Conservation (phyloP, 2,329 filamentous ascomycete genomes). For the Fusarium sp. region DNA sequence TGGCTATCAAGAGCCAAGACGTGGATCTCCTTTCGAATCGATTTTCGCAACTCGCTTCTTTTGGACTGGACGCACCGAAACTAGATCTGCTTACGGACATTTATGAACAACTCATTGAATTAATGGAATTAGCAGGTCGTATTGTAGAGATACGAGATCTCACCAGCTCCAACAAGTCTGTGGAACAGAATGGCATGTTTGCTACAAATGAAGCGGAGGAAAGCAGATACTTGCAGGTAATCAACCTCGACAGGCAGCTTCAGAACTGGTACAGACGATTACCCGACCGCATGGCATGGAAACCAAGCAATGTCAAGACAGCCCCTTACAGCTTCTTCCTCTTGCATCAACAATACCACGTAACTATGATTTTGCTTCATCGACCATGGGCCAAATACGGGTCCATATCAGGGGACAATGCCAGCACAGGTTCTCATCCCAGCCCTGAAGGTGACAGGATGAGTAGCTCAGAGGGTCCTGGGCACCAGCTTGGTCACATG, state of each 20-base stretch:
- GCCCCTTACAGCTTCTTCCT: constrained; percentile 68
- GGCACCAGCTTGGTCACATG: constrained; percentile 39
- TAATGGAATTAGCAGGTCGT: constrained; percentile 69
- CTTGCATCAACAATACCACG: constrained; percentile 70
- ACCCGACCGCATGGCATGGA: constrained; percentile 65
- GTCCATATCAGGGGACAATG: constrained; percentile 53
- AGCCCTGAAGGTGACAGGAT: constrained; percentile 50
- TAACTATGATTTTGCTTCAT: constrained; percentile 67
- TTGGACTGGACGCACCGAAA: constrained; percentile 42
- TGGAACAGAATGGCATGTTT: constrained; percentile 51
- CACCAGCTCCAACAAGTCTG: constrained; percentile 53
- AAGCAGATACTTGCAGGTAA: constrained; percentile 64
- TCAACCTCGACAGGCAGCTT: constrained; percentile 67
- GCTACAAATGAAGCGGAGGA: constrained; percentile 56
- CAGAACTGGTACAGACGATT: constrained; percentile 68
- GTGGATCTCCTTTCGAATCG: constrained; percentile 63
- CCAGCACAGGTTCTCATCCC: constrained; percentile 52
- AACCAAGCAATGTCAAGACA: constrained; percentile 64
- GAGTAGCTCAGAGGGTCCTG: constrained; percentile 23
- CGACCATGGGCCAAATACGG: constrained; percentile 68
- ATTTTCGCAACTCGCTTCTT: constrained; percentile 60
- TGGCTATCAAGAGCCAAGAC: constrained; percentile 67
- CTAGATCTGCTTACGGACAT: constrained; percentile 54
- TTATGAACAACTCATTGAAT: constrained; percentile 66
- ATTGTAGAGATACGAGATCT: constrained; percentile 63